Evolutionary conservation across 108 stramenopile species (phyloP).

Genomic region (Aurantiochytrium sp.): DNA sequence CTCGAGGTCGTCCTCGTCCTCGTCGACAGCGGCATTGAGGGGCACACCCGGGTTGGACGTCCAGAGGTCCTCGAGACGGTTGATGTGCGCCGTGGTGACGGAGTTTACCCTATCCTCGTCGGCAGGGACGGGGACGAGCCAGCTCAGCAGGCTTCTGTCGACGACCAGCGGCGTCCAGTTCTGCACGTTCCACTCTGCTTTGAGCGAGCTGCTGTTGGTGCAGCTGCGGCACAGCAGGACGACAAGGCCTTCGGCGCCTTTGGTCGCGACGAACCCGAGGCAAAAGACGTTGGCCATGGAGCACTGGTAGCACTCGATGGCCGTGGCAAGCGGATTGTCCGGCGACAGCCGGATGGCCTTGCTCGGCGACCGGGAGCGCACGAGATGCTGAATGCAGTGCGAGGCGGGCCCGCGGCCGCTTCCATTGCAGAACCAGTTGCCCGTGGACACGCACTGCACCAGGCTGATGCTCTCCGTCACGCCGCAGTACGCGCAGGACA

Average conservation of each 20-base stretch:
- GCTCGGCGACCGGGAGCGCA: constrained; percentile 20
- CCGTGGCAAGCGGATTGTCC: constrained; percentile 76
- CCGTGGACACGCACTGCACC: constrained; percentile 84
- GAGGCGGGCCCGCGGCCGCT: constrained; percentile 69
- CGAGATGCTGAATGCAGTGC: constrained; percentile 92
- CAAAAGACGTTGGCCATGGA: constrained; percentile 86
- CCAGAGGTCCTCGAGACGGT: constrained; percentile 90
- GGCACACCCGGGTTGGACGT: constrained; percentile 80
- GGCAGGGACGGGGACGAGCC: constrained; percentile 72
- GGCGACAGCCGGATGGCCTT: neutral
- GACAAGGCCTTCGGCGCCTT: constrained; percentile 66
- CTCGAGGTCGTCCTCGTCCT: constrained; percentile 69
- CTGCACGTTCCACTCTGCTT: constrained; percentile 79
- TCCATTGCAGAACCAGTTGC: constrained; percentile 98
- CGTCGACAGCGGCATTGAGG: constrained; percentile 71
- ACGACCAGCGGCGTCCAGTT: constrained; percentile 93
- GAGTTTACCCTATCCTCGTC: neutral
- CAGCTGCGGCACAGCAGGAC: constrained; percentile 93
- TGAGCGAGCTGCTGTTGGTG: constrained; percentile 82
- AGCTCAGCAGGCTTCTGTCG: constrained; percentile 83
- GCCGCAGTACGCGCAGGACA: constrained; percentile 91
- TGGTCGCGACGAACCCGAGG: constrained; percentile 94
- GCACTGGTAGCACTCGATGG: constrained; percentile 97
- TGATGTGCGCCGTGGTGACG: constrained; percentile 78
- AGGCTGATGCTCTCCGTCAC: constrained; percentile 87